Conservation (phyloP, 257 asterid genomes). For the Striga asiatica region DNA sequence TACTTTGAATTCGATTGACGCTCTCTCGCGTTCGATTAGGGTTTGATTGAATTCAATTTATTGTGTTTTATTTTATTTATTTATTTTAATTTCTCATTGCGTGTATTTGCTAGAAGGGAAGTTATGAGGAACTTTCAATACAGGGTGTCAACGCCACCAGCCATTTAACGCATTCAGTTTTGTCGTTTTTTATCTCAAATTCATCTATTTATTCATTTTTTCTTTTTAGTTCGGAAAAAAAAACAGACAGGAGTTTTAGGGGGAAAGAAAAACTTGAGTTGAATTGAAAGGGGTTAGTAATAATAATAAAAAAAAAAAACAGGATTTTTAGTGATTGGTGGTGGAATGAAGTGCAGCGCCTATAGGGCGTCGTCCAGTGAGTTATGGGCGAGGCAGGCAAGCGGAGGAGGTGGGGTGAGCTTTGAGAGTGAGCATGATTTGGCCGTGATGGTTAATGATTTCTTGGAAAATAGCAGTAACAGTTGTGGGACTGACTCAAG, state of each 20-base stretch:
- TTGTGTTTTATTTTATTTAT: background rate
- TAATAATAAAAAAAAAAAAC: background rate
- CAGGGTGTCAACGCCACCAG: too few species aligned
- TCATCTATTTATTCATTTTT: background rate
- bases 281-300: conserved; percentile 6
- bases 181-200: background rate
- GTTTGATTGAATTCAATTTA: conserved; percentile 5
- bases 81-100: background rate
- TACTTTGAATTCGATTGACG: conserved; percentile 42
- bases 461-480: conserved; percentile 49
- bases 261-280: too few species aligned
- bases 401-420: conserved; percentile 39
- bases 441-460: conserved; percentile 73
- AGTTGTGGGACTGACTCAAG: conserved; percentile 44
- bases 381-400: conserved; percentile 33
- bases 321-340: conserved; percentile 7
- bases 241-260: background rate
- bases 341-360: conserved; percentile 47
- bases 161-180: background rate
- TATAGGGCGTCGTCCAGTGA: conserved; percentile 28
- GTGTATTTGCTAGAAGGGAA: too few species aligned
- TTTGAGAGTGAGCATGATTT: conserved; percentile 68
- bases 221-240: background rate
- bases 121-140: background rate
- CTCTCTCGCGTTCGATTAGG: conserved; percentile 12